phyloP scores from a whole-genome alignment of 768 basidiomycete genomes.

The Cantharellus cinnabarinus region DNA sequence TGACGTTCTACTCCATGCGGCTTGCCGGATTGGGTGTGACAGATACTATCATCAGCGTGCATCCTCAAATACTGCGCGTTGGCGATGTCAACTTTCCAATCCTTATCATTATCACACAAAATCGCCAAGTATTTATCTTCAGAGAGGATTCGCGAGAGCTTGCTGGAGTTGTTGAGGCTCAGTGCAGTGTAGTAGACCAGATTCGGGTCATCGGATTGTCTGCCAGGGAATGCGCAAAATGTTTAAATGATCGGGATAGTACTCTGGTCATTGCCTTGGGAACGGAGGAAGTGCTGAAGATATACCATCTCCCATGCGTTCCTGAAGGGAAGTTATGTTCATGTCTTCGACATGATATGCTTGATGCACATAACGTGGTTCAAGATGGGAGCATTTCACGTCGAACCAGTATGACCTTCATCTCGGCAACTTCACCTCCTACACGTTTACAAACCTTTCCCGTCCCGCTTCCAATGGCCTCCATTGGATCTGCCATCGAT shows the following conservation, averaged over 20 bases:
- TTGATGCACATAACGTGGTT: conserved; percentile 12
- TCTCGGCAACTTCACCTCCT: conserved; percentile 26
- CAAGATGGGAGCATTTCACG: conserved; percentile 25
- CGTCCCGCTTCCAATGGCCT: not conserved
- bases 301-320: not conserved
- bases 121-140: conserved; percentile 31
- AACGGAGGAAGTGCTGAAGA: not conserved
- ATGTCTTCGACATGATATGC: conserved; percentile 45
- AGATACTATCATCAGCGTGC: too few species aligned
- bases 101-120: conserved; percentile 8
- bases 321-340: conserved; percentile 32
- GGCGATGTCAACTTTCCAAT: conserved; percentile 6
- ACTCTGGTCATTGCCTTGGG: conserved; percentile 35
- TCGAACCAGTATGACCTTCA: conserved; percentile 34
- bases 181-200: conserved; percentile 22
- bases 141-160: conserved; percentile 28
- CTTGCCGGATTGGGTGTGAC: too few species aligned
- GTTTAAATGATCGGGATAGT: conserved; percentile 45
- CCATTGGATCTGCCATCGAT: not conserved
- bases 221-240: conserved; percentile 41
- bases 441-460: conserved; percentile 3
- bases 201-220: conserved; percentile 39
- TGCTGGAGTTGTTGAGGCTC: not conserved
- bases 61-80: not conserved
- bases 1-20: too few species aligned